Evolutionary conservation across 1,284 basidiomycete species (phyloP).

Genomic region (Sanghuangporus sanghuang): DNA sequence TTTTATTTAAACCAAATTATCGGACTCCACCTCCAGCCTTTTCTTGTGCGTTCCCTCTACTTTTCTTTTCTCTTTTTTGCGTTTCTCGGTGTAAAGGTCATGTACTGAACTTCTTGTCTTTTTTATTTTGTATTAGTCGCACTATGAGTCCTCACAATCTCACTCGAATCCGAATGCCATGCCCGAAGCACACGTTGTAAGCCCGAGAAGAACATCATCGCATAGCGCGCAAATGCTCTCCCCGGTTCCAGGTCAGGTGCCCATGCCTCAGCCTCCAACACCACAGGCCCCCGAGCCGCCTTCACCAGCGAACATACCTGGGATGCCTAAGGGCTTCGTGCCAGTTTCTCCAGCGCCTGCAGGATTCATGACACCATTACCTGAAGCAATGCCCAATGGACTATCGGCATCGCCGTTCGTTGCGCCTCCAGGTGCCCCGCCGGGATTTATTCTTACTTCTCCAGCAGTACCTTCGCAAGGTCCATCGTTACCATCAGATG

Average conservation of each 20-base stretch:
- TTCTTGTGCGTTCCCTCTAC: background rate
- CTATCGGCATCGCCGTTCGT: background rate
- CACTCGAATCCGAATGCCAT: background rate
- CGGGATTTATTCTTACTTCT: background rate
- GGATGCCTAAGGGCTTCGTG: constrained; percentile 7
- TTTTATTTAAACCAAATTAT: background rate
- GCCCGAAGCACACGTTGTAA: background rate
- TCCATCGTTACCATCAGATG: background rate
- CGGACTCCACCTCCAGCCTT: background rate
- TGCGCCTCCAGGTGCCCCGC: constrained; percentile 10
- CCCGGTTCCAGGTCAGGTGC: background rate
- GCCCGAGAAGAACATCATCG: constrained; percentile 2
- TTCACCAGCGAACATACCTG: background rate
- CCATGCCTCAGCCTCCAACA: background rate
- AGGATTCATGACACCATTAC: background rate
- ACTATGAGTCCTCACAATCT: constrained; percentile 14
- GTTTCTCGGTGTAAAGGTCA: background rate
- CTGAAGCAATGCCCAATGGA: background rate
- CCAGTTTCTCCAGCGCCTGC: constrained; percentile 1
- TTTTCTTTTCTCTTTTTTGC: background rate
- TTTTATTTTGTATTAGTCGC: constrained; percentile 17
- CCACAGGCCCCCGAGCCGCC: constrained; percentile 1
- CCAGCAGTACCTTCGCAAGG: background rate
- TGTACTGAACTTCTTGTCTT: constrained; percentile 14
- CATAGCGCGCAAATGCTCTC: background rate